Evolutionary conservation across 2,329 filamentous ascomycete genomes (phyloP).

Genomic region (Ceratocystis eucalypticola): DNA sequence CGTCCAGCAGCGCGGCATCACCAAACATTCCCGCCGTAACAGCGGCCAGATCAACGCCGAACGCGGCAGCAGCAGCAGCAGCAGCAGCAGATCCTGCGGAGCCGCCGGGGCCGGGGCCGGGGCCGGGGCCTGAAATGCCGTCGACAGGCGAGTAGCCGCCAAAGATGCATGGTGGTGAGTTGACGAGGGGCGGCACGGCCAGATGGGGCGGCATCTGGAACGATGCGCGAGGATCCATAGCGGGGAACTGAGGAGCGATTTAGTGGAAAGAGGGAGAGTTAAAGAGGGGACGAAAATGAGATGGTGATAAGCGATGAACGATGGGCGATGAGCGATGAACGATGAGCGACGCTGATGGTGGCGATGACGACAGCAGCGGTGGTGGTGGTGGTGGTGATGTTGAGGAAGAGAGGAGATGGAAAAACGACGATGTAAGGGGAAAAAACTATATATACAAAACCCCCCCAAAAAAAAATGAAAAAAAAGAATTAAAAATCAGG

Average conservation of each 20-base stretch:
- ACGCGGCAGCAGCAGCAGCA: slow-evolving; percentile 26
- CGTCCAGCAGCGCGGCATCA: slow-evolving; percentile 44
- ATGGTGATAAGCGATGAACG: neutral
- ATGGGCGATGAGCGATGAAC: too few species aligned
- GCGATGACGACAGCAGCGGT: neutral
- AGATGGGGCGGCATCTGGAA: slow-evolving; percentile 44
- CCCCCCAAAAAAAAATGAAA: neutral
- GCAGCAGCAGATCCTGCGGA: slow-evolving; percentile 27
- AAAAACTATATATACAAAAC: neutral
- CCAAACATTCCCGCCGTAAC: slow-evolving; percentile 44
- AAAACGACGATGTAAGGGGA: neutral
- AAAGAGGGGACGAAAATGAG: neutral
- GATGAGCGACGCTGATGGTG: neutral
- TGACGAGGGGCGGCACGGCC: slow-evolving; percentile 45
- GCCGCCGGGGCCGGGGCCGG: neutral
- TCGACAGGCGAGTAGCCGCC: slow-evolving; percentile 44
- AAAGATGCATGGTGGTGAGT: slow-evolving; percentile 57
- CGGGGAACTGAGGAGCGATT: slow-evolving; percentile 9
- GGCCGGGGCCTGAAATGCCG: slow-evolving; percentile 33
- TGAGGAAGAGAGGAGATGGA: neutral
- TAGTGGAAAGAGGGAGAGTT: neutral
- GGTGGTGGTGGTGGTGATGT: neutral
- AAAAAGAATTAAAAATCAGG: neutral
- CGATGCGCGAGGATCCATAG: slow-evolving; percentile 38
- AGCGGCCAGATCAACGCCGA: slow-evolving; percentile 41